A percentile compares a stretch with the other conserved stretches of the same genome.
Evolutionary conservation across 2,329 filamentous ascomycete genomes (phyloP).

Genomic region (Paraphaeosphaeria minitans): DNA sequence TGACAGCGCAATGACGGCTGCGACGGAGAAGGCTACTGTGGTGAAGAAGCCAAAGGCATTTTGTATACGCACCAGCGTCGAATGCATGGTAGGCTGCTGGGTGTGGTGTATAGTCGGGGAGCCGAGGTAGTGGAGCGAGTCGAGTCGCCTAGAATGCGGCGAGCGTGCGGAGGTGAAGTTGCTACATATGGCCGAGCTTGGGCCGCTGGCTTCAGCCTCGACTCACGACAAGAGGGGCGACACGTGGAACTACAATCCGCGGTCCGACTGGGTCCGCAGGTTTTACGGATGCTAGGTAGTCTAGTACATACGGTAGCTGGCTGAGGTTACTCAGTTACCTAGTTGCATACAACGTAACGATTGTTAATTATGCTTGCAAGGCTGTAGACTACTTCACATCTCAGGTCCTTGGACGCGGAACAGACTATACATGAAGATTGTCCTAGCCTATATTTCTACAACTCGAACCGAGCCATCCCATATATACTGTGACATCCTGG

Average conservation of each 20-base stretch:
- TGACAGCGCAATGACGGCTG: slow-evolving; percentile 77
- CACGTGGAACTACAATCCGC: no score
- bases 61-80: slow-evolving; percentile 80
- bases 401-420: background rate
- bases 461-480: background rate
- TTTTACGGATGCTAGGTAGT: no score
- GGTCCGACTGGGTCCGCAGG: no score
- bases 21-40: slow-evolving; percentile 84
- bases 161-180: slow-evolving; percentile 16
- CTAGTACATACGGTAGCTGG: no score
- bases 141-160: slow-evolving; percentile 7
- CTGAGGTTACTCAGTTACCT: no score
- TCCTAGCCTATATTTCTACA: background rate
- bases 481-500: background rate
- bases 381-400: background rate
- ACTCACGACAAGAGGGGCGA: no score
- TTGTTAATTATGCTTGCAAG: no score
- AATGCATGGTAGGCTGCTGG: slow-evolving; percentile 71
- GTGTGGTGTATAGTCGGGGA: background rate
- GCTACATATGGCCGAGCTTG: slow-evolving; percentile 29
- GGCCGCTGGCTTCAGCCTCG: no score
- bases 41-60: slow-evolving; percentile 99
- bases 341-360: no score
- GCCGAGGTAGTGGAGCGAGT: slow-evolving; percentile 2
- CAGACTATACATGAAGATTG: background rate